Percentiles rank a stretch among this genome's conserved stretches.
Evolutionary conservation across 140 eudicot species (phyloP).

Genomic region (Anethum foeniculum): DNA sequence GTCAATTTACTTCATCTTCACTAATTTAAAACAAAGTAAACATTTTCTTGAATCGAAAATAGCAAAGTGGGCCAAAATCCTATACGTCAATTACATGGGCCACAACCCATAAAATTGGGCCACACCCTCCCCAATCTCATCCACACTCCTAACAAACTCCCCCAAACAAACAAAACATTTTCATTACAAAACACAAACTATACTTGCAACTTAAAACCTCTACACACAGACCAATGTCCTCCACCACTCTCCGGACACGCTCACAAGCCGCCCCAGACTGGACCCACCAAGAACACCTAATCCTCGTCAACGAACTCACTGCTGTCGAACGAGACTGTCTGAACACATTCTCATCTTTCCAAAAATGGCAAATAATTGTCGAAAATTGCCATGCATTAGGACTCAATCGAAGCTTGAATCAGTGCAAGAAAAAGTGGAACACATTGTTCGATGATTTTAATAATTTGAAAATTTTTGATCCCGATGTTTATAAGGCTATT

Average conservation of each 20-base stretch:
- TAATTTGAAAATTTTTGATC: neutral
- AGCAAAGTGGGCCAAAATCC: too few species aligned
- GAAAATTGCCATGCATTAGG: neutral
- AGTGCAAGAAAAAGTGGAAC: neutral
- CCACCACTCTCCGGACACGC: neutral
- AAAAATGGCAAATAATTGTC: neutral
- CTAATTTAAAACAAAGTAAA: too few species aligned
- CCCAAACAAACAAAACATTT: too few species aligned
- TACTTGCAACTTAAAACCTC: neutral
- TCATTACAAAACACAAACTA: neutral
- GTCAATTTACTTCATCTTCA: too few species aligned
- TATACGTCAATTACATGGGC: too few species aligned
- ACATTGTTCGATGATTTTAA: neutral
- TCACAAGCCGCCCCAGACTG: neutral
- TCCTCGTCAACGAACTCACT: neutral
- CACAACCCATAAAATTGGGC: neutral
- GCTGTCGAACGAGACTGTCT: slow-evolving; percentile 1
- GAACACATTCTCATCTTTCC: neutral
- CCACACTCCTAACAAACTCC: too few species aligned
- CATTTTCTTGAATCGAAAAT: too few species aligned
- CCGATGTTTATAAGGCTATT: neutral
- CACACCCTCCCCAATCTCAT: neutral
- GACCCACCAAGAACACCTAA: slow-evolving; percentile 3
- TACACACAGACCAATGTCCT: neutral
- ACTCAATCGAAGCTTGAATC: neutral